A percentile compares a stretch with the other conserved stretches of the same genome.
These are phyloP conservation scores for Fraxinus latifolia DNA, from an alignment of 305 asterid genomes.

Conservation along the genomic window DNA sequence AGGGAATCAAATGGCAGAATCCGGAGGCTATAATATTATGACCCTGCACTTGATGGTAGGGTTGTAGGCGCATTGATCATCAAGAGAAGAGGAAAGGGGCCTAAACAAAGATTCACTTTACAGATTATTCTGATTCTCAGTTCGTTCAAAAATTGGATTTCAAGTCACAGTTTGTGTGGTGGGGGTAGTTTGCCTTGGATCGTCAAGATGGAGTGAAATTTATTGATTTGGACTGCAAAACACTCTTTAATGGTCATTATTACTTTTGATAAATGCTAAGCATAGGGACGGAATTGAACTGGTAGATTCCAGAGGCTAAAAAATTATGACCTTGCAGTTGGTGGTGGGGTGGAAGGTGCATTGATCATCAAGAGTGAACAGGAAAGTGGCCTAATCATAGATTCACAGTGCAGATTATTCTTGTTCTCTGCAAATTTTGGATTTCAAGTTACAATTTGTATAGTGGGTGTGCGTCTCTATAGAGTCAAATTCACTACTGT, in stretches of 20 bases:
- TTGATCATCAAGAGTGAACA: neutral
- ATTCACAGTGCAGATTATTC: neutral
- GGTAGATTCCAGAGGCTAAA: neutral
- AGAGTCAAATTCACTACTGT: neutral
- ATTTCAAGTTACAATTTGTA: neutral
- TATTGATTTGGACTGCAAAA: neutral
- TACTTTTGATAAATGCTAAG: neutral
- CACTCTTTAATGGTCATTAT: neutral
- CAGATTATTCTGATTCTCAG: neutral
- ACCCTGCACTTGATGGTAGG: neutral
- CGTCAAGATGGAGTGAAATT: neutral
- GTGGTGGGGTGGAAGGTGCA: neutral
- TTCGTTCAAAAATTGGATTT: neutral
- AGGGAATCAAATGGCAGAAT: neutral
- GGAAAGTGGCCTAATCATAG: neutral
- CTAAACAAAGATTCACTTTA: neutral
- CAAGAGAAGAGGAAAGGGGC: neutral
- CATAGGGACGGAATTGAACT: neutral
- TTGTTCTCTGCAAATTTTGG: neutral
- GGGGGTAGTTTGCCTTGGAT: neutral
- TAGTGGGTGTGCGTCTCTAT: neutral
- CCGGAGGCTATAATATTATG: neutral
- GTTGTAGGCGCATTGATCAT: neutral
- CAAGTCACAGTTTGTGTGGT: neutral
- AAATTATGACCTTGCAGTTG: neutral